Conservation (phyloP, 495 filamentous ascomycete species). For the Neurospora cerealis region DNA sequence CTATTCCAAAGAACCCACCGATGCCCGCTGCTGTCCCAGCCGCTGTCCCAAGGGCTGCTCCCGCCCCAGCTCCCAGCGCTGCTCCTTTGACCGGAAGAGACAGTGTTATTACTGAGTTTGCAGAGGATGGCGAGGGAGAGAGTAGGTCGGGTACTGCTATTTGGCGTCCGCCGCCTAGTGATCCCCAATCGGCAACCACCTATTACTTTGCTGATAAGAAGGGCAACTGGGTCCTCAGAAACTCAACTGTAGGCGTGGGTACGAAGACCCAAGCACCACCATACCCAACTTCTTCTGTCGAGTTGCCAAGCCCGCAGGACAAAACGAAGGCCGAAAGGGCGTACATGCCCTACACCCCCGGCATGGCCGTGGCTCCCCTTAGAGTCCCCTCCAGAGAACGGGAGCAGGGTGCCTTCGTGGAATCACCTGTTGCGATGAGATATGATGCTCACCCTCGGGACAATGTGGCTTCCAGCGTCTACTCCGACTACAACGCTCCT, state of each 20-base stretch:
- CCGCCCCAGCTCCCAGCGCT: conserved; percentile 3
- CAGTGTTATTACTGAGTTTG: conserved; percentile 37
- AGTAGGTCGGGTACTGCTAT: conserved; percentile 19
- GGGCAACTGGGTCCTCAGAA: conserved; percentile 36
- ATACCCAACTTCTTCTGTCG: conserved; percentile 6
- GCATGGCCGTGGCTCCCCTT: conserved; percentile 16
- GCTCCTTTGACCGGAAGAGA: conserved; percentile 15
- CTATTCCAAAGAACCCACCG: conserved; percentile 17
- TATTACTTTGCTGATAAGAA: conserved; percentile 34
- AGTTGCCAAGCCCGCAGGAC: conserved; percentile 29
- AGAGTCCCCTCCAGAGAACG: conserved; percentile 9
- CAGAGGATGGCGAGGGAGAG: conserved; percentile 34
- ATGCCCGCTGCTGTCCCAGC: conserved; percentile 1
- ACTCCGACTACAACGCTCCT: conserved; percentile 5
- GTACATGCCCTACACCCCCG: conserved; percentile 15
- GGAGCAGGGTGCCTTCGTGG: conserved; percentile 8
- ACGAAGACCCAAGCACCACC: not conserved
- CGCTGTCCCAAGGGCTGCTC: conserved; percentile 1
- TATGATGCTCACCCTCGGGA: not conserved
- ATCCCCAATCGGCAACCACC: conserved; percentile 27
- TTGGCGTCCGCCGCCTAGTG: conserved; percentile 31
- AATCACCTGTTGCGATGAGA: conserved; percentile 3
- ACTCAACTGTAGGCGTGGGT: conserved; percentile 7
- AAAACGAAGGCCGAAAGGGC: conserved; percentile 29
- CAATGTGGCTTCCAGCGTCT: conserved; percentile 5